phyloP scores from a whole-genome alignment of 441 rosid genomes.

The Cnidoscolus chayamansa region DNA sequence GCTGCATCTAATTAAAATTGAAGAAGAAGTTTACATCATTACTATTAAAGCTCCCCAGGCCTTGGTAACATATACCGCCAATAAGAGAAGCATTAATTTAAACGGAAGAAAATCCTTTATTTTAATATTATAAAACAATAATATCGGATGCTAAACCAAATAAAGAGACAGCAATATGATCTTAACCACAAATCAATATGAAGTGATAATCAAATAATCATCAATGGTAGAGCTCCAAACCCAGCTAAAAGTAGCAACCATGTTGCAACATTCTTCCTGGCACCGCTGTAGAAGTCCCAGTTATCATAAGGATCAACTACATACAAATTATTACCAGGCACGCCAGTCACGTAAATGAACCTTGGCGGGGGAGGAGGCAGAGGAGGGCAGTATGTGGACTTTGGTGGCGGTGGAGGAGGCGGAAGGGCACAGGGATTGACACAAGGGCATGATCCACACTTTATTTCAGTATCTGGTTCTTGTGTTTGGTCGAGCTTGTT shows the following conservation, averaged over 20 bases:
- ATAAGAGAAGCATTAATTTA: too few species aligned
- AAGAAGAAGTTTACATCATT: too few species aligned
- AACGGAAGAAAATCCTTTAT: too few species aligned
- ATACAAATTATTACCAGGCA: slow-evolving; percentile 41
- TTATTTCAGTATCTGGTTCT: slow-evolving; percentile 33
- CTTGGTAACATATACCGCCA: too few species aligned
- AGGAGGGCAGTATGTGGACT: slow-evolving; percentile 25
- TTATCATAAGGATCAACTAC: slow-evolving; percentile 30
- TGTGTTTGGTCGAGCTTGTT: slow-evolving; percentile 28
- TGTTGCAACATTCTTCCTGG: slow-evolving; percentile 18
- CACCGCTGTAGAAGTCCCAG: slow-evolving; percentile 38
- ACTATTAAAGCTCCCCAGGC: too few species aligned
- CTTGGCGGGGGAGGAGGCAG: slow-evolving; percentile 34
- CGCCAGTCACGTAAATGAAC: slow-evolving; percentile 42
- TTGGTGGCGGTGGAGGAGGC: slow-evolving; percentile 28
- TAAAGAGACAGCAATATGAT: too few species aligned
- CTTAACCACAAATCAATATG: too few species aligned
- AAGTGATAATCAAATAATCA: not conserved
- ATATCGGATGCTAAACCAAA: too few species aligned
- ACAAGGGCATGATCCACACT: slow-evolving; percentile 63
- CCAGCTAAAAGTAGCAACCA: slow-evolving; percentile 26
- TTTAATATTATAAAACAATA: too few species aligned
- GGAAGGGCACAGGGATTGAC: slow-evolving; percentile 48
- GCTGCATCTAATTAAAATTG: too few species aligned
- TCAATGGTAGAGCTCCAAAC: slow-evolving; percentile 19